Base-by-base conservation (phyloP, 1,284 basidiomycete species). In the Rhodofomes roseus region DNA sequence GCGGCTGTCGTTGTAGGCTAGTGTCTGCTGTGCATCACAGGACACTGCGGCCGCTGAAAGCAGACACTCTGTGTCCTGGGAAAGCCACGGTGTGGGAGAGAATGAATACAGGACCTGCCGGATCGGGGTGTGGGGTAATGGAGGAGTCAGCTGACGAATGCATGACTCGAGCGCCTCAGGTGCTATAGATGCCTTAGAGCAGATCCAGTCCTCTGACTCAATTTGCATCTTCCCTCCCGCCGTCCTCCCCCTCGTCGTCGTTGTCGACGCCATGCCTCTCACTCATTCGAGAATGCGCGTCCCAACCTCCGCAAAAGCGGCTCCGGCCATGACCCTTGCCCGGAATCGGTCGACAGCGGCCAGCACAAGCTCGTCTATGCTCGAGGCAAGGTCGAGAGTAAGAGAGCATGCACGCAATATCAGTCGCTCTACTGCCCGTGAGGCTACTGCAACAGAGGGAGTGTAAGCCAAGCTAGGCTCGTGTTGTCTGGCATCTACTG, bases 321-420 rank as follows among this genome's bases (percentile, higher is more conserved):
- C 72, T n/a, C 57, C 72, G 34, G 68, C 75, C 22, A 63, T 72
- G 52, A 72, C 77, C 54, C 77, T 84, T 62, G 70, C 73, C 18
- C 78, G 86, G 66, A 77, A 79, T 62, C 80, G 79, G 61, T 86
- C 85, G 2, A 85, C 83, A n/a, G 72, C 75, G 7, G 71, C 72
- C 52, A 70, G 58, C 55, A 55, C 68, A 51, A 65, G 73, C 29
- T 66, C 74, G 39, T 84, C 84, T 11, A 86, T 89, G 69, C 70
- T 86, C 58, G 87, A 90, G 41, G 86, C 87, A 54, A 88, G 86
- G 74, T 81, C 81, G 50, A 85, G 91, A 73, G 86, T 93, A 54
- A 77, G 83, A 66, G 89, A 91, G 68, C 86, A 81, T 71, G 77
- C 79, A 14, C 70, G 83, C 65, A 80, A 84, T 66, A 83, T 93